Evolutionary conservation across 495 filamentous ascomycete genomes (phyloP), one percentile per base, ranked within the genome.

Genomic region (Aspergillus avenaceus): DNA sequence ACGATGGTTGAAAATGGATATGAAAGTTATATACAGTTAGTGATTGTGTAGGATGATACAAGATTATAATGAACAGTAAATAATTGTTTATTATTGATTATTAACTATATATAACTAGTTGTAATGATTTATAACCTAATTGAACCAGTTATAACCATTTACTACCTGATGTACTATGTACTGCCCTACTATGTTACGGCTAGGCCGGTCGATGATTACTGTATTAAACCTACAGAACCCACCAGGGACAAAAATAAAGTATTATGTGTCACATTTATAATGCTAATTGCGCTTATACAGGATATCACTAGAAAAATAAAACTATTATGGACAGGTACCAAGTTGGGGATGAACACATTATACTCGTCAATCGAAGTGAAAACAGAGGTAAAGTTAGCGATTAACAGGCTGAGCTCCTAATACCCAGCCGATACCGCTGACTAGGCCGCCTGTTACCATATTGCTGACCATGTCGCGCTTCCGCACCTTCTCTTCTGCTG

Each of bases 371-470:
- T n/a, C n/a, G n/a, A n/a, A n/a, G n/a, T 38, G 16, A 21, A 40
- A 21, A 36, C 1, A 13, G 22, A 37, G 18, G 16, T 5, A 19
- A 37, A 5, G 18, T 9, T 49, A 28, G 13, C 23, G 23, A 28
- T 45, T 45, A 18, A 45, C 42, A 31, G 42, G 42, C 42, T 83
- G 84, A 12, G 86, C 86, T 53, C 85, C 86, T 52, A 95, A 77
- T 29, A 95, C 75, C 90, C 90, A 95, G 2, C 90, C 90, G 58
- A 95, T 82, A 3, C 90, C 89, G 58, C 84, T 87, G 2, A 86
- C 90, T 55, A 95, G 66, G 12, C 64, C 89, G 59, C 74, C 87
- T 56, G 64, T 90, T 65, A 76, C 83, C 85, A 79, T 90, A 73
- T 73, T 87, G 66, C 66, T 80, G 44, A 95, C 76, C 69, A 91